These are phyloP conservation scores for Pichia membranifaciens DNA, from an alignment of 805 yeast genomes.

Conservation along the genomic window DNA sequence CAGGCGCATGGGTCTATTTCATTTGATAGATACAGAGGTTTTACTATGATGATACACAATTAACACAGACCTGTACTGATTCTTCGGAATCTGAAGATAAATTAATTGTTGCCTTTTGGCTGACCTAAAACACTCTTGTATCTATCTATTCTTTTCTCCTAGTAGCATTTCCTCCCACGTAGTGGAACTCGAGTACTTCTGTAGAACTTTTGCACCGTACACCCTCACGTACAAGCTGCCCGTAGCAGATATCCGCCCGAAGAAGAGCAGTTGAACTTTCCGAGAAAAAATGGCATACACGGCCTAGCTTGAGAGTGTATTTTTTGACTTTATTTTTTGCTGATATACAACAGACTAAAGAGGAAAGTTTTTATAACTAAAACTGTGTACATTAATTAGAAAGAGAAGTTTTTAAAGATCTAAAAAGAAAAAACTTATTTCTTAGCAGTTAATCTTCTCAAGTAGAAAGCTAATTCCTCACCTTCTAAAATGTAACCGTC, in stretches of 20 bases:
- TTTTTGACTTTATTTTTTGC: neutral
- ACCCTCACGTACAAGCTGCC: too few species aligned
- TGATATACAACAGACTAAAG: slow-evolving; percentile 2
- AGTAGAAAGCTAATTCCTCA: slow-evolving; percentile 99
- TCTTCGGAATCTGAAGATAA: slow-evolving; percentile 26
- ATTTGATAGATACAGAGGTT: neutral
- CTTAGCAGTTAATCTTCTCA: slow-evolving; percentile 99
- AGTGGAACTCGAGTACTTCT: too few species aligned
- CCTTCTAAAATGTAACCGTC: slow-evolving; percentile 99
- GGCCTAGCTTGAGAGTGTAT: neutral
- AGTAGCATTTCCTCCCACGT: too few species aligned
- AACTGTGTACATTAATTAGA: neutral
- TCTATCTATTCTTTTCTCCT: too few species aligned
- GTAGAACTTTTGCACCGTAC: too few species aligned
- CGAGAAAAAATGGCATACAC: too few species aligned
- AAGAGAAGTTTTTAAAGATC: neutral
- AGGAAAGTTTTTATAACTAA: slow-evolving; percentile 1
- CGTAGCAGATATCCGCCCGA: too few species aligned
- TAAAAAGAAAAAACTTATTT: slow-evolving; percentile 50
- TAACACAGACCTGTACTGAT: slow-evolving; percentile 60
- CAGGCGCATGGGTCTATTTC: neutral
- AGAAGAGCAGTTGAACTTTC: too few species aligned
- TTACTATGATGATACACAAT: slow-evolving; percentile 37
- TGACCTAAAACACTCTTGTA: slow-evolving; percentile 11
- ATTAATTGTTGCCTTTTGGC: slow-evolving; percentile 24